These are phyloP conservation scores for Podosphaera xanthii DNA, from an alignment of 2,329 filamentous ascomycete species.

Conservation along the genomic window DNA sequence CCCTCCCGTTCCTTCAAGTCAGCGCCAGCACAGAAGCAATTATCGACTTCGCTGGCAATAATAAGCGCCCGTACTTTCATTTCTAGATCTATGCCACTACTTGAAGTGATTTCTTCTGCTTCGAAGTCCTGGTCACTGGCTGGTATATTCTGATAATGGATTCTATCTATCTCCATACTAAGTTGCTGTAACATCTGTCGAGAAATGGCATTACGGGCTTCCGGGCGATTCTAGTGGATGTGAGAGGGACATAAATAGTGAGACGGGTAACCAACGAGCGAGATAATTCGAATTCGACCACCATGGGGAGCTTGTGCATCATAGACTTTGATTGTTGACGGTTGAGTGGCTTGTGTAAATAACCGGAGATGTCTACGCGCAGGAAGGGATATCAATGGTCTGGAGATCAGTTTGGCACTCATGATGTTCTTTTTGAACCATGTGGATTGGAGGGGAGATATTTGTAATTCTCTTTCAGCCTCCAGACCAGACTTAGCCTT, in stretches of 20 bases:
- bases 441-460: too few species aligned
- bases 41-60: constrained; percentile 63
- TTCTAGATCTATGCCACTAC: constrained; percentile 21
- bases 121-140: constrained; percentile 28
- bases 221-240: constrained; percentile 54
- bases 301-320: constrained; percentile 7
- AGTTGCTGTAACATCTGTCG: constrained; percentile 50
- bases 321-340: constrained; percentile 6
- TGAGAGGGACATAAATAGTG: not conserved
- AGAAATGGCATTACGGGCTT: constrained; percentile 80
- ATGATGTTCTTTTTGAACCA: too few species aligned
- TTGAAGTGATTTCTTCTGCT: constrained; percentile 22
- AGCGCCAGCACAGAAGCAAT: constrained; percentile 80
- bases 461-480: too few species aligned
- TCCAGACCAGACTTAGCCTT: too few species aligned
- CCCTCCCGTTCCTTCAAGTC: constrained; percentile 72
- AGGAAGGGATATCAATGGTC: too few species aligned
- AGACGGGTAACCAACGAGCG: constrained; percentile 3
- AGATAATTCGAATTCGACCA: constrained; percentile 65
- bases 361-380: too few species aligned
- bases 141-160: constrained; percentile 38
- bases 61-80: constrained; percentile 58
- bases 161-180: constrained; percentile 44
- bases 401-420: too few species aligned
- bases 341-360: not conserved